These are phyloP conservation scores for Erodium chrysanthum DNA, from an alignment of 441 rosid species.

Conservation along the genomic window DNA sequence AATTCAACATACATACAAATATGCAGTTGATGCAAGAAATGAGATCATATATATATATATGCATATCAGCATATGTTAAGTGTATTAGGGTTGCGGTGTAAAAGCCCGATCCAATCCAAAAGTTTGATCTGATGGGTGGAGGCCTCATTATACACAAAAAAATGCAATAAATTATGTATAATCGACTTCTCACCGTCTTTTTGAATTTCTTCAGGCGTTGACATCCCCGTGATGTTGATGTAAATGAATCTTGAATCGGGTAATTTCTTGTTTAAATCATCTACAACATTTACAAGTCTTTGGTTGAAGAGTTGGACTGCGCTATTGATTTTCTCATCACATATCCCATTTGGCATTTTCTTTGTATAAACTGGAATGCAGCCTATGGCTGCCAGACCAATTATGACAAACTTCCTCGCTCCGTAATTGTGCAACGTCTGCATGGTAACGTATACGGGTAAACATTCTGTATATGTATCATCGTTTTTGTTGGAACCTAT, in stretches of 20 bases:
- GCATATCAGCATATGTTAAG: no score
- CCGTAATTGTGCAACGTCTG: slow-evolving; percentile 32
- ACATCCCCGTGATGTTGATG: slow-evolving; percentile 10
- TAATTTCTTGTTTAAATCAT: slow-evolving; percentile 14
- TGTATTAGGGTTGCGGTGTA: no score
- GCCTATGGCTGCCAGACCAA: slow-evolving; percentile 33
- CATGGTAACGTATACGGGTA: not conserved
- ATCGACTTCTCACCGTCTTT: not conserved
- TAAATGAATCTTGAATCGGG: slow-evolving; percentile 19
- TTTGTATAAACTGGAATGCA: slow-evolving; percentile 24
- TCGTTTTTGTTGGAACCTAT: no score
- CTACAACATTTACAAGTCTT: slow-evolving; percentile 10
- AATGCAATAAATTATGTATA: not conserved
- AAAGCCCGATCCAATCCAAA: no score
- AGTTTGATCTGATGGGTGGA: no score
- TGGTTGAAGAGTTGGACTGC: slow-evolving; percentile 18
- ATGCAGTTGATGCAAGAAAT: no score
- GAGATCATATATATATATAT: no score
- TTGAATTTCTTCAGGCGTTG: not conserved
- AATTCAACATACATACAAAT: not conserved
- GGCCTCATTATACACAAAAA: no score
- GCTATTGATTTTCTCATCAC: slow-evolving; percentile 6
- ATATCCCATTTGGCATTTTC: slow-evolving; percentile 15
- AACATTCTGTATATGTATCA: no score
- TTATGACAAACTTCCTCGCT: slow-evolving; percentile 41